A percentile compares a stretch with the other conserved stretches of the same genome.
Conservation (phyloP, 163 green algal genomes). For the Trebouxiophyceae sp. region DNA sequence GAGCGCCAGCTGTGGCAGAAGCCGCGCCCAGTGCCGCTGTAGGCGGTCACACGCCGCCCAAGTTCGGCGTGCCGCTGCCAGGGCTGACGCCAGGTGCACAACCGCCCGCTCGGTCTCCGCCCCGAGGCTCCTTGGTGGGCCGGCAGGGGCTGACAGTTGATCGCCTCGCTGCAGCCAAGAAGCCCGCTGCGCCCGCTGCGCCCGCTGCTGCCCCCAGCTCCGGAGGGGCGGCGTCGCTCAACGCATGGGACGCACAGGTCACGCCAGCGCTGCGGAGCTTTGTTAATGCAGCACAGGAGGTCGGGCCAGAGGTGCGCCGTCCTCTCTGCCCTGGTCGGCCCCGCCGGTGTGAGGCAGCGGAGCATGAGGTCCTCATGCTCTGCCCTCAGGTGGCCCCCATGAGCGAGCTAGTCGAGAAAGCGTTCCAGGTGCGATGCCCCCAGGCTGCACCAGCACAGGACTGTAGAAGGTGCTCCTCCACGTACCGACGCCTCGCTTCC, state of each 20-base stretch:
- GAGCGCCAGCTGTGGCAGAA: background rate
- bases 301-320: constrained; percentile 7
- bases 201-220: background rate
- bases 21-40: background rate
- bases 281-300: background rate
- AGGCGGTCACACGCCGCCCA: background rate
- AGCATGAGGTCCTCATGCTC: background rate
- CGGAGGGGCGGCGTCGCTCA: background rate
- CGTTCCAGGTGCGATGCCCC: constrained; percentile 12
- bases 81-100: background rate
- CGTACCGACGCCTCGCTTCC: background rate
- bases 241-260: background rate
- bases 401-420: constrained; percentile 22
- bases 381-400: constrained; percentile 6
- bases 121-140: too few species aligned
- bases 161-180: background rate
- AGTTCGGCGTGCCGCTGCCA: background rate
- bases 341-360: background rate
- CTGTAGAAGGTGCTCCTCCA: background rate
- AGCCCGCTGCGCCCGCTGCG: background rate
- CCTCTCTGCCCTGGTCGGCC: background rate
- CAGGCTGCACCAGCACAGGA: background rate
- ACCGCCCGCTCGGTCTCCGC: background rate
- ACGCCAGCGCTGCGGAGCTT: background rate
- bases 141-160: too few species aligned